phyloP scores from a whole-genome alignment of 495 filamentous ascomycete species.

The Hyaloscypha variabilis region DNA sequence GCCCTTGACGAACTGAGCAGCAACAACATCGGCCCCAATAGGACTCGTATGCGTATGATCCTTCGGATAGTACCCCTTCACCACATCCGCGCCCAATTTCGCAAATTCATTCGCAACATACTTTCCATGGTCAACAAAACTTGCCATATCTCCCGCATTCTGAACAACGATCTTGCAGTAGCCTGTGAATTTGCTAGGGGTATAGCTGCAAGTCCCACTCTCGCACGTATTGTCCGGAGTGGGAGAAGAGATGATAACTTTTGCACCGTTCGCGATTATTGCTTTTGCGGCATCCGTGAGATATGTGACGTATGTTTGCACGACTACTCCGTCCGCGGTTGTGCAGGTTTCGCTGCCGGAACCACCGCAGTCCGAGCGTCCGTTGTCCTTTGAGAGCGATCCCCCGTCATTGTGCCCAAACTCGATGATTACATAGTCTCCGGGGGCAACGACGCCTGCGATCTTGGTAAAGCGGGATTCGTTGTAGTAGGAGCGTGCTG shows the following conservation, averaged over 20 bases:
- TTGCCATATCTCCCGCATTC: conserved; percentile 40
- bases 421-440: conserved; percentile 46
- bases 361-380: conserved; percentile 59
- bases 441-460: conserved; percentile 45
- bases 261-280: conserved; percentile 60
- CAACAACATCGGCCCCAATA: conserved; percentile 58
- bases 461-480: conserved; percentile 62
- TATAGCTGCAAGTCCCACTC: conserved; percentile 46
- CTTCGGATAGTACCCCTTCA: conserved; percentile 53
- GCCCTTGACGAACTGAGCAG: conserved; percentile 64
- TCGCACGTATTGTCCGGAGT: conserved; percentile 70
- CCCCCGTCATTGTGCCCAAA: conserved; percentile 70
- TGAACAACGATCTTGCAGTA: conserved; percentile 57
- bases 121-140: conserved; percentile 64
- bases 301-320: conserved; percentile 41
- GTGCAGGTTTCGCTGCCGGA: conserved; percentile 56
- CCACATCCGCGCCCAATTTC: conserved; percentile 47
- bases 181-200: conserved; percentile 54
- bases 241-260: conserved; percentile 61
- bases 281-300: conserved; percentile 54
- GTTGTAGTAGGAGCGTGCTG: conserved; percentile 60
- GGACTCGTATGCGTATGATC: conserved; percentile 70
- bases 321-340: conserved; percentile 26
- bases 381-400: conserved; percentile 59
- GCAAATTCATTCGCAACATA: conserved; percentile 56